Conservation (phyloP, 306 rosid species). For the Quercus parvula region DNA sequence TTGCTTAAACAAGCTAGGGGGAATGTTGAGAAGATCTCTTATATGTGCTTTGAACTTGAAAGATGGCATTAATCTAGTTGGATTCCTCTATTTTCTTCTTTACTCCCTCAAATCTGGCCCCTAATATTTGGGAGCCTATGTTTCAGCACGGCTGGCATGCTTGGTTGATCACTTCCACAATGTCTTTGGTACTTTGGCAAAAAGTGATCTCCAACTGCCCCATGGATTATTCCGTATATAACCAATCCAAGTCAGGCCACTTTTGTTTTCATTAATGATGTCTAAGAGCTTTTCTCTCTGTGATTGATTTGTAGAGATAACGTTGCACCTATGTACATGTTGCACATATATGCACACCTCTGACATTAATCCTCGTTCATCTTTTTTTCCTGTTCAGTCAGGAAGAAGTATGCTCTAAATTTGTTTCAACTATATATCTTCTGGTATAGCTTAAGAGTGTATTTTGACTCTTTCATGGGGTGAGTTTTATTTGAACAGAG, state of each 20-base stretch:
- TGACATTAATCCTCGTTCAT: neutral
- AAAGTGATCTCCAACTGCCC: neutral
- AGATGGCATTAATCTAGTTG: neutral
- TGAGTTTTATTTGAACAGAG: conserved; percentile 35
- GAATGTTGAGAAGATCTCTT: neutral
- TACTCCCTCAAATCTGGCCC: neutral
- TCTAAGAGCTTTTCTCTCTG: neutral
- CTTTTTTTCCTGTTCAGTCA: neutral
- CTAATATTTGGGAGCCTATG: neutral
- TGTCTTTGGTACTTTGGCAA: neutral
- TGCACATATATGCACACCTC: neutral
- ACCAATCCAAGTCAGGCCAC: neutral
- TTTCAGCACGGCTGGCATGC: neutral
- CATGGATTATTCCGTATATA: neutral
- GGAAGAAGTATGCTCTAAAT: neutral
- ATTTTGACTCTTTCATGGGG: conserved; percentile 20
- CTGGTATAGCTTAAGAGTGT: neutral
- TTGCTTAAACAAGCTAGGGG: neutral
- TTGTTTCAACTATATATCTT: neutral
- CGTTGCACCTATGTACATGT: neutral
- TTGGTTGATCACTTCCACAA: neutral
- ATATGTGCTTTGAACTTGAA: neutral
- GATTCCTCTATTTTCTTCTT: neutral
- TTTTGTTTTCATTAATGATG: neutral
- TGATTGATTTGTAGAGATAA: neutral